Percentiles rank a stretch among this genome's conserved stretches.
phyloP scores from a whole-genome alignment of 2,329 filamentous ascomycete species.

The Pestalotiopsis sp. region DNA sequence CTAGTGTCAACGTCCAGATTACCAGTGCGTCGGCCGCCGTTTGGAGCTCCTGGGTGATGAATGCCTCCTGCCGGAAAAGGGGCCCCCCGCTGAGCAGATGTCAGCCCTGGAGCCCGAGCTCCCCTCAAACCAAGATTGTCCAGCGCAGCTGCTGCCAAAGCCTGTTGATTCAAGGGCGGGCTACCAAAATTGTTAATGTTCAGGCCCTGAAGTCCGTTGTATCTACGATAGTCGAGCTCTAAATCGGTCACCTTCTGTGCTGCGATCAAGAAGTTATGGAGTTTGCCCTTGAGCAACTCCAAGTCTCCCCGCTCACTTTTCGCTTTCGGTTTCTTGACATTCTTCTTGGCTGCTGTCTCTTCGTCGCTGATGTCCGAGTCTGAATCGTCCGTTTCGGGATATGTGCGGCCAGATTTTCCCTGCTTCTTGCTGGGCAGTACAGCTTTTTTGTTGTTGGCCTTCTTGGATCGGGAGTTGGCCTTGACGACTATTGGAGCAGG shows the following conservation, averaged over 20 bases:
- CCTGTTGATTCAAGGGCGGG: neutral
- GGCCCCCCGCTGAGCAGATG: neutral
- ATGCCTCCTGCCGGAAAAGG: neutral
- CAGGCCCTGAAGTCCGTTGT: neutral
- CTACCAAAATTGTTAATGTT: neutral
- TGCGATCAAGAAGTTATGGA: no score
- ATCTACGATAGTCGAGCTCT: neutral
- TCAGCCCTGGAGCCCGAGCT: neutral
- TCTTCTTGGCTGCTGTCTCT: neutral
- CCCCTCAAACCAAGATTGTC: neutral
- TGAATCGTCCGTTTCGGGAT: slow-evolving; percentile 17
- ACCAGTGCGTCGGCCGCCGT: no score
- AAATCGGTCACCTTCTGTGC: no score
- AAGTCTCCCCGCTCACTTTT: no score
- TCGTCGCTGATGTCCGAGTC: neutral
- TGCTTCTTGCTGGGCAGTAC: slow-evolving; percentile 28
- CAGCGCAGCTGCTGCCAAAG: neutral
- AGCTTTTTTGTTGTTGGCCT: slow-evolving; percentile 28
- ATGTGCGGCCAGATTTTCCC: slow-evolving; percentile 18
- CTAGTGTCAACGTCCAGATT: neutral
- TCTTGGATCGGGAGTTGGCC: neutral
- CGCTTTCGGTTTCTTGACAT: no score
- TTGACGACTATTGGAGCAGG: neutral
- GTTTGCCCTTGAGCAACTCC: no score
- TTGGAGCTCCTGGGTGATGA: neutral